These are phyloP conservation scores for Lachnellula suecica DNA, from an alignment of 2,329 filamentous ascomycete species.

Conservation along the genomic window DNA sequence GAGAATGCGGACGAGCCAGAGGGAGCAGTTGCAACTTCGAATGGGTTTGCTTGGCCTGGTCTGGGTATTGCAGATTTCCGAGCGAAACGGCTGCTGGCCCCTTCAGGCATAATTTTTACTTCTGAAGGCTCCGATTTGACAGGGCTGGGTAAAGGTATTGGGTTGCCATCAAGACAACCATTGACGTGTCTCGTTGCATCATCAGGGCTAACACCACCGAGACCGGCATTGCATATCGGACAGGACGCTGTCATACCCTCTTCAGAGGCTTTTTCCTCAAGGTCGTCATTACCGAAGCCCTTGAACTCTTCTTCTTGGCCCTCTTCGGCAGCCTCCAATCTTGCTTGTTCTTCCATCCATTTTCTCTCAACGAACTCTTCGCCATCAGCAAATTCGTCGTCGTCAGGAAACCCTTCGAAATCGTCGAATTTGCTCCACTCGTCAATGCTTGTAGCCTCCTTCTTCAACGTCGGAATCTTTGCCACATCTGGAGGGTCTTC, in stretches of 20 bases:
- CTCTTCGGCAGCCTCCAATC: constrained; percentile 58
- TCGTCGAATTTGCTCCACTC: constrained; percentile 55
- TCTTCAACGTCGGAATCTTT: constrained; percentile 43
- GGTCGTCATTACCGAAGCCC: constrained; percentile 18
- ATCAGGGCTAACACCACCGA: constrained; percentile 60
- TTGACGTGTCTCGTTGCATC: constrained; percentile 87
- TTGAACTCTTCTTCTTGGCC: constrained; percentile 32
- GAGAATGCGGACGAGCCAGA: constrained; percentile 73
- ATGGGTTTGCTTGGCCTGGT: constrained; percentile 80
- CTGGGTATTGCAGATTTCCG: constrained; percentile 65
- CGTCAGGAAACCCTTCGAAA: constrained; percentile 57
- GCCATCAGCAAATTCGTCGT: constrained; percentile 41
- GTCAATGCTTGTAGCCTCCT: constrained; percentile 47
- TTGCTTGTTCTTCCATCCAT: constrained; percentile 76
- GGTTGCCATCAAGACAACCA: constrained; percentile 82
- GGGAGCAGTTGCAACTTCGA: constrained; percentile 47
- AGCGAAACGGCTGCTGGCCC: constrained; percentile 51
- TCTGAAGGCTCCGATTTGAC: constrained; percentile 21
- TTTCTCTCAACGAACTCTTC: constrained; percentile 65
- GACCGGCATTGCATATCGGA: constrained; percentile 71
- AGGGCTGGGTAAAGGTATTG: constrained; percentile 52
- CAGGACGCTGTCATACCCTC: constrained; percentile 46
- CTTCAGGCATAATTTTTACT: constrained; percentile 24
- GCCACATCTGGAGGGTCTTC: constrained; percentile 5
- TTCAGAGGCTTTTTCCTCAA: constrained; percentile 9